Conservation (phyloP, 306 rosid genomes). For the Crotalaria pallida region DNA sequence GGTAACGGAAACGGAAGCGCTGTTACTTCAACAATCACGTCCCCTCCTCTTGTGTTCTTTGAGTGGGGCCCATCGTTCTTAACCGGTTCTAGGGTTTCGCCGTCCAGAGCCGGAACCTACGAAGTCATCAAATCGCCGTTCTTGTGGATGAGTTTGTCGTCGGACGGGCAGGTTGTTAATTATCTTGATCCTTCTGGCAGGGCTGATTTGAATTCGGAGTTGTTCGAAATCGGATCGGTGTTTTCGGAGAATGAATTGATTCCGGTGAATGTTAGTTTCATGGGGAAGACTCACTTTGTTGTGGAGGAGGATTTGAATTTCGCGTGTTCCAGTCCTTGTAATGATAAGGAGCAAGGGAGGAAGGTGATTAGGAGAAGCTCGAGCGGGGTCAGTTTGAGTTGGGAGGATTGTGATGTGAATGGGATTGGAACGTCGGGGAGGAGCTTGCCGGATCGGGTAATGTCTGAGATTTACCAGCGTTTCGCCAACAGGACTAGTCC, state of each 20-base stretch:
- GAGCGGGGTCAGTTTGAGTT: conserved; percentile 26
- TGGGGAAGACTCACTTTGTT: conserved; percentile 74
- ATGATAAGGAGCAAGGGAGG: conserved; percentile 14
- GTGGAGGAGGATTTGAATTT: conserved; percentile 63
- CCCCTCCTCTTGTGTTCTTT: conserved; percentile 70
- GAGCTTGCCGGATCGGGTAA: conserved; percentile 58
- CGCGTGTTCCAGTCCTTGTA: conserved; percentile 17
- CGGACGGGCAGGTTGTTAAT: conserved; percentile 52
- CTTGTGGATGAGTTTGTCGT: conserved; percentile 52
- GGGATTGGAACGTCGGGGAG: conserved; percentile 77
- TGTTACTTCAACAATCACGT: conserved; percentile 26
- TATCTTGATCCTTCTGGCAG: conserved; percentile 63
- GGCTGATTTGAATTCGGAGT: conserved; percentile 26
- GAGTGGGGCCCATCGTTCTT: conserved; percentile 77
- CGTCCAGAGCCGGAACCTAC: conserved; percentile 47
- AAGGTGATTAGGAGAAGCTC: conserved; percentile 39
- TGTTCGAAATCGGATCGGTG: conserved; percentile 17
- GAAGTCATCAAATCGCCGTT: conserved; percentile 64
- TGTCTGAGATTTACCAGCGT: conserved; percentile 82
- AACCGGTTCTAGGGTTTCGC: conserved; percentile 63
- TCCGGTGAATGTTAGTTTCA: conserved; percentile 56
- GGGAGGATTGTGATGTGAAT: conserved; percentile 43
- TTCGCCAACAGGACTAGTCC: conserved; percentile 90
- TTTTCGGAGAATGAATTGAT: conserved; percentile 39
- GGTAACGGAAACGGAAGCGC: conserved; percentile 36